Evolutionary conservation across 2,329 filamentous ascomycete species (phyloP).

Genomic region (Hymenoscyphus linearis): DNA sequence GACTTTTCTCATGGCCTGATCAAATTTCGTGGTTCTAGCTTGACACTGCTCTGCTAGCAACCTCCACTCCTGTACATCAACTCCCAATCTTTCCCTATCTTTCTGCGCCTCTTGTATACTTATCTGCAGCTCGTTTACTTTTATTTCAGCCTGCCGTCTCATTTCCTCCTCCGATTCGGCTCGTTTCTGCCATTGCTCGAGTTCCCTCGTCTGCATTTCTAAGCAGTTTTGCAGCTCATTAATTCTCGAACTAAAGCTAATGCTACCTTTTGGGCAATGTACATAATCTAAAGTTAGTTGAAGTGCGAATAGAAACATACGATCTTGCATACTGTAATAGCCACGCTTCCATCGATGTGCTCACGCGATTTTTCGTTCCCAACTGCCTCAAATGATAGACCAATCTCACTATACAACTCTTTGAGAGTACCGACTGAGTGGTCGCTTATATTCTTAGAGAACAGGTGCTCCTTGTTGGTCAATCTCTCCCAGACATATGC

Average conservation of each 20-base stretch:
- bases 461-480: constrained; percentile 6
- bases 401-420: constrained; percentile 9
- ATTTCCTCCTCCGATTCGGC: background rate
- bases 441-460: constrained; percentile 14
- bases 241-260: constrained; percentile 8
- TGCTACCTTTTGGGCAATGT: background rate
- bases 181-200: constrained; percentile 3
- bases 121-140: background rate
- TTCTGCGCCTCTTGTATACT: background rate
- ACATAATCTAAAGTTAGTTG: constrained; percentile 4
- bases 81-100: constrained; percentile 5
- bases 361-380: background rate
- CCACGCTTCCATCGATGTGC: background rate
- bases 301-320: background rate
- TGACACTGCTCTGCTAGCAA: background rate
- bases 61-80: constrained; percentile 3
- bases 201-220: background rate
- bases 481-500: constrained; percentile 9
- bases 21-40: constrained; percentile 1
- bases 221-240: constrained; percentile 5
- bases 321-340: background rate
- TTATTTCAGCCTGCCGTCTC: background rate
- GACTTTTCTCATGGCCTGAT: background rate
- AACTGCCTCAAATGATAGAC: constrained; percentile 9
- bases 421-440: constrained; percentile 9